A percentile compares a stretch with the other conserved stretches of the same genome.
Conservation (phyloP, 495 filamentous ascomycete species). For the Beverwykella pulmonaria region DNA sequence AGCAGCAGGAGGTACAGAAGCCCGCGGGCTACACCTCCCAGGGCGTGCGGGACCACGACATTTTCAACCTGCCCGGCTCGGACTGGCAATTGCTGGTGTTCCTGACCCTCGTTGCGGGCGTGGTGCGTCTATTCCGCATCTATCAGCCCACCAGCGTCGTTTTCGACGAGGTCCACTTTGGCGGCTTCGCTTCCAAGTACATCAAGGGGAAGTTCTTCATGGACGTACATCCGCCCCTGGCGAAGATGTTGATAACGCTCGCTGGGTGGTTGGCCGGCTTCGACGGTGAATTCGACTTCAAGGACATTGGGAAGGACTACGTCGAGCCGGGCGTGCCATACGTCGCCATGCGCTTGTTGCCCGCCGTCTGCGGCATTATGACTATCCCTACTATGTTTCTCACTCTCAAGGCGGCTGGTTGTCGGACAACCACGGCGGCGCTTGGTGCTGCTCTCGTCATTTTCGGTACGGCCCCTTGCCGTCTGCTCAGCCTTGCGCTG, state of each 20-base stretch:
- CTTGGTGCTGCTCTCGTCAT: slow-evolving; percentile 84
- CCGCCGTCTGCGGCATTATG: slow-evolving; percentile 82
- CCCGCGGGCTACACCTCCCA: slow-evolving; percentile 64
- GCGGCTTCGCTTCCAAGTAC: slow-evolving; percentile 96
- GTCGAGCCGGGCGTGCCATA: slow-evolving; percentile 92
- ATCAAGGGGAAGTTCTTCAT: slow-evolving; percentile 99
- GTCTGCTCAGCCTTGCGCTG: background rate
- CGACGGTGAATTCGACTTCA: slow-evolving; percentile 95
- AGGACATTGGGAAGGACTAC: slow-evolving; percentile 99
- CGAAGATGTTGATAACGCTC: slow-evolving; percentile 92
- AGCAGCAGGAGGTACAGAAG: slow-evolving; percentile 29
- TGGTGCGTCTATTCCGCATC: slow-evolving; percentile 90
- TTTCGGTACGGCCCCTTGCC: slow-evolving; percentile 66
- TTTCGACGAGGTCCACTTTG: slow-evolving; percentile 99
- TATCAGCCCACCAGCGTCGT: slow-evolving; percentile 96
- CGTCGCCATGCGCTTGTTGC: slow-evolving; percentile 94
- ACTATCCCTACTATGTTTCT: slow-evolving; percentile 91
- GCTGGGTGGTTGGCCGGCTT: slow-evolving; percentile 96
- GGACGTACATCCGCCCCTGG: slow-evolving; percentile 98
- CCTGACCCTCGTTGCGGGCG: slow-evolving; percentile 73
- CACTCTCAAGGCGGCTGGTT: slow-evolving; percentile 88
- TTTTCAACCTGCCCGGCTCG: slow-evolving; percentile 65
- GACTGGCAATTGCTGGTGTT: slow-evolving; percentile 77
- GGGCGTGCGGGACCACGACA: slow-evolving; percentile 66
- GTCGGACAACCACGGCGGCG: slow-evolving; percentile 77